Percentiles rank a stretch among this genome's conserved stretches.
Evolutionary conservation across 768 basidiomycete genomes (phyloP).

Genomic region (Roridomyces roridus): DNA sequence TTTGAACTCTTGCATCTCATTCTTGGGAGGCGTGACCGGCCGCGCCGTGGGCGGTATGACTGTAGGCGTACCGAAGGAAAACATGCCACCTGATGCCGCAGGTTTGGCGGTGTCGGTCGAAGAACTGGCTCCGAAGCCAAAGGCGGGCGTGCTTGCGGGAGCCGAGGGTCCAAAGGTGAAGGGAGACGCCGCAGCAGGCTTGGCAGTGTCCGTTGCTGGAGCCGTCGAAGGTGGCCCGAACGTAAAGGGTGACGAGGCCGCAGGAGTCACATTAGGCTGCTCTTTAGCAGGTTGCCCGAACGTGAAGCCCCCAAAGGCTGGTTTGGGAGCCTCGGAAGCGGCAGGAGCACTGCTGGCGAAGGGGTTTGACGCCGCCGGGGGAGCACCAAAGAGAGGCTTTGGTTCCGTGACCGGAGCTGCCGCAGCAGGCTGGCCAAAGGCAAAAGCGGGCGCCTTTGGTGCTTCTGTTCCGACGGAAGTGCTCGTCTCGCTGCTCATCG

Average conservation of each 20-base stretch:
- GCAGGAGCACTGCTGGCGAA: conserved; percentile 20
- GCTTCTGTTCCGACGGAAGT: conserved; percentile 24
- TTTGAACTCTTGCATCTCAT: conserved; percentile 66
- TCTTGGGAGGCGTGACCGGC: conserved; percentile 70
- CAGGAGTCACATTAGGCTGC: conserved; percentile 20
- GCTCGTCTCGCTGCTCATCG: conserved; percentile 17
- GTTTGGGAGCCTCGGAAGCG: conserved; percentile 45
- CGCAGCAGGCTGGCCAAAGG: conserved; percentile 33
- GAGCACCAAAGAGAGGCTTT: conserved; percentile 29
- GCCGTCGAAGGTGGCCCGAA: conserved; percentile 48
- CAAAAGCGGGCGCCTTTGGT: conserved; percentile 40
- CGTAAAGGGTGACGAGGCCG: conserved; percentile 43
- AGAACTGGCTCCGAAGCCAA: conserved; percentile 57
- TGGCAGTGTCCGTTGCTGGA: conserved; percentile 40
- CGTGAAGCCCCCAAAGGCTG: conserved; percentile 39
- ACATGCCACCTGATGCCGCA: conserved; percentile 53
- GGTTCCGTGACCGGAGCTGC: conserved; percentile 18
- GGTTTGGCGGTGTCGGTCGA: conserved; percentile 43
- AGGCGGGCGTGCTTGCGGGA: conserved; percentile 29
- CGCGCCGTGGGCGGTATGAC: conserved; percentile 43
- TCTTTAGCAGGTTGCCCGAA: conserved; percentile 22
- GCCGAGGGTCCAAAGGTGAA: conserved; percentile 43
- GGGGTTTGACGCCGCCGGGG: conserved; percentile 14
- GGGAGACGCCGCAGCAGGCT: conserved; percentile 29
- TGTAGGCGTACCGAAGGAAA: conserved; percentile 55